Percentiles rank a stretch among this genome's conserved stretches.
These are phyloP conservation scores for Ophiostoma ulmi DNA, from an alignment of 2,329 filamentous ascomycete species.

Conservation along the genomic window DNA sequence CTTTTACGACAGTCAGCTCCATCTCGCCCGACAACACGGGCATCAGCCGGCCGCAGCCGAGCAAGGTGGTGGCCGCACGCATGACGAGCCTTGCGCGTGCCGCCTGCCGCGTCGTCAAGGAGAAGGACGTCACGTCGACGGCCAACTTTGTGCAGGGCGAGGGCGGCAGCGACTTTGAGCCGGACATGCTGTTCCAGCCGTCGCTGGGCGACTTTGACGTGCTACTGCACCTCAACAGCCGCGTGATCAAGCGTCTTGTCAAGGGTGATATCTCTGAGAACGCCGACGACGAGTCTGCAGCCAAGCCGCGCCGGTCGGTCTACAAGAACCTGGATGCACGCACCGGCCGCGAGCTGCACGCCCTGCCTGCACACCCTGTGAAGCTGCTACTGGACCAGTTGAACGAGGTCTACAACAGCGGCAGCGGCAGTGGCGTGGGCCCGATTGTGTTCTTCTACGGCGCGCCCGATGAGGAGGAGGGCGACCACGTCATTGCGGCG, in stretches of 20 bases:
- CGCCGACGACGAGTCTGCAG: constrained; percentile 21
- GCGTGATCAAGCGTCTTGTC: constrained; percentile 42
- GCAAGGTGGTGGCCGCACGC: constrained; percentile 76
- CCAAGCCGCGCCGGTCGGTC: constrained; percentile 37
- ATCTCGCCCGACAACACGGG: constrained; percentile 36
- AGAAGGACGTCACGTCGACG: constrained; percentile 40
- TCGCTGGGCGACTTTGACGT: constrained; percentile 78
- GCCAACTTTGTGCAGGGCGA: constrained; percentile 26
- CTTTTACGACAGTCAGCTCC: constrained; percentile 61
- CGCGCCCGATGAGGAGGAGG: constrained; percentile 38
- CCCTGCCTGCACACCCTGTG: constrained; percentile 56
- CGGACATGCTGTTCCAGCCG: constrained; percentile 63
- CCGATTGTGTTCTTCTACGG: constrained; percentile 76
- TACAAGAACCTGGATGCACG: constrained; percentile 78
- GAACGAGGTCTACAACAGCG: constrained; percentile 50
- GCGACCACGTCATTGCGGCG: constrained; percentile 51
- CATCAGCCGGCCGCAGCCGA: constrained; percentile 44
- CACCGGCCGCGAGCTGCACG: constrained; percentile 41
- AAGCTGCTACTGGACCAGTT: constrained; percentile 63
- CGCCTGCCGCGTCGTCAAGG: constrained; percentile 58
- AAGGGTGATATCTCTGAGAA: constrained; percentile 35
- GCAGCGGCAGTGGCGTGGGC: constrained; percentile 37
- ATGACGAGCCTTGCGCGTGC: constrained; percentile 78
- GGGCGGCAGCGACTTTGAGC: constrained; percentile 40
- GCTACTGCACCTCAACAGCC: constrained; percentile 64